Evolutionary conservation across 2,329 filamentous ascomycete species (phyloP), one percentile per base, ranked within the genome.

Genomic region (Ophiostoma fasciatum): DNA sequence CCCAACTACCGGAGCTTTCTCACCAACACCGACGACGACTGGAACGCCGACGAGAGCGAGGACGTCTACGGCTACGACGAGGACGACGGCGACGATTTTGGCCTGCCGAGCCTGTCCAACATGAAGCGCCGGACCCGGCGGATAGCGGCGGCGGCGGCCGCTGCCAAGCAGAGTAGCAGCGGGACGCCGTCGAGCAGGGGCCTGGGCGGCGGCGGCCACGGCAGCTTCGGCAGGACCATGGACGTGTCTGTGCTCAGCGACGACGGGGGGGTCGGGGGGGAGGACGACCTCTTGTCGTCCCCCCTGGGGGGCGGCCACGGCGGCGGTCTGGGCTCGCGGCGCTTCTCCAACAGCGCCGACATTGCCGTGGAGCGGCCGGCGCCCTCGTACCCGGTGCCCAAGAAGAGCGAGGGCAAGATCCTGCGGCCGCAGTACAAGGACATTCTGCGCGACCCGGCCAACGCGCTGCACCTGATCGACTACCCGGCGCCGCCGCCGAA

Each of bases 371-470:
- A 94, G 58, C 72, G 88, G 42, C 83, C 82, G 18, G 65, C 79
- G 27, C 74, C 83, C 12, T 76, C 74, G 42, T 96, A 96, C 51
- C 88, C 88, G 20, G 78, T 82, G 49, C 75, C 87, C 3, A 88
- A 87, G 58, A 92, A 87, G 57, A 78, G 71, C 43, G 87, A 94
- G 53, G 88, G 84, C 20, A 98, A 98, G 64, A 96, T 96, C 41
- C 63, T 98, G 17, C 75, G 90, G 44, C 90, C 90, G 35, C 90
- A 98, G 56, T 98, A 96, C 57, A 94, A 98, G 58, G 90, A 98
- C 43, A 92, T 98, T 31, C 61, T 98, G 15, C 73, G 70, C 63
- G 74, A 79, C 53, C 92, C 92, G 10, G 90, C 85, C 36, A 98
- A 98, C 54, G 85, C 87, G 7, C 63, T 98, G 30, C 88, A 98